These are phyloP conservation scores for Botrytis byssoidea DNA, from an alignment of 2,329 filamentous ascomycete genomes.

Conservation along the genomic window DNA sequence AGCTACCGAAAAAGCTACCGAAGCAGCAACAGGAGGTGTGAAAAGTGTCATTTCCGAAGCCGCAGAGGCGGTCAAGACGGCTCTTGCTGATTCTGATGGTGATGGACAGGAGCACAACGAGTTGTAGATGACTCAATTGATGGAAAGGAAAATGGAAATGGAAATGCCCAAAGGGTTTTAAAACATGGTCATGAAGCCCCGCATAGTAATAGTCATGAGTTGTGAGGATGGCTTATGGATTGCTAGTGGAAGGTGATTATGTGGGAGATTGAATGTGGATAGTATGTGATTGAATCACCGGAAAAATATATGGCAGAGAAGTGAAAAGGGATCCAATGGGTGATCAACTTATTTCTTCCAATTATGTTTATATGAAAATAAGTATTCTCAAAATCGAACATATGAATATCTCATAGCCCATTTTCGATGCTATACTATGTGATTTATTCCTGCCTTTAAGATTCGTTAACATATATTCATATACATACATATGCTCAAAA, in stretches of 20 bases:
- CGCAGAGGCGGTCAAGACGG: constrained; percentile 53
- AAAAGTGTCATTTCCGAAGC: constrained; percentile 50
- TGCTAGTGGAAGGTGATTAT: not conserved
- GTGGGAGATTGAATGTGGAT: not conserved
- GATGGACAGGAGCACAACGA: constrained; percentile 58
- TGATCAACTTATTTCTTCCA: not conserved
- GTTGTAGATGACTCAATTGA: constrained; percentile 46
- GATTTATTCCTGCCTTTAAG: not conserved
- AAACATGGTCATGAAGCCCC: constrained; percentile 22
- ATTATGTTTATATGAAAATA: too few relatives aligned
- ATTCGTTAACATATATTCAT: not conserved
- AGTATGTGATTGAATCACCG: not conserved
- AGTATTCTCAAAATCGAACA: not conserved
- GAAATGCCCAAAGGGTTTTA: not conserved
- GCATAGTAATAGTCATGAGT: constrained; percentile 19
- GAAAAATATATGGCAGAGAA: not conserved
- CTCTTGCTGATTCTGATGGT: constrained; percentile 55
- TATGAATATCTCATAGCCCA: not conserved
- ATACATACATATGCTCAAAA: not conserved
- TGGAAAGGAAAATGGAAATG: not conserved
- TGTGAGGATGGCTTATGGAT: constrained; percentile 4
- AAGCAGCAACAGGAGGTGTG: constrained; percentile 35
- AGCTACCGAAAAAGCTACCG: constrained; percentile 21
- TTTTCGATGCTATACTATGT: not conserved
- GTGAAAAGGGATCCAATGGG: not conserved